Conservation (phyloP, 345 rosid genomes). For the Syzygium jambos region DNA sequence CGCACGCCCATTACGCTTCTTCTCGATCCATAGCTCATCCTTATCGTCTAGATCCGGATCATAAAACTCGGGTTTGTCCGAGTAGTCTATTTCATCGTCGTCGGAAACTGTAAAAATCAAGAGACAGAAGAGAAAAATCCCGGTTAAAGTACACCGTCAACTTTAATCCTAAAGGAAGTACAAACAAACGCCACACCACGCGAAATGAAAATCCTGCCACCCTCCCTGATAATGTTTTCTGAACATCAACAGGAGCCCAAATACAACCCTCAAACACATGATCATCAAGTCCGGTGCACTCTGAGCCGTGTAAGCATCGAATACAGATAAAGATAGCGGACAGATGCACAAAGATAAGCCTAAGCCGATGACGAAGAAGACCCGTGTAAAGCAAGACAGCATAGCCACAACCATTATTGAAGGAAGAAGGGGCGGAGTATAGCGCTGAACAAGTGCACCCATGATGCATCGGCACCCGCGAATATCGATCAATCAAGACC, state of each 20-base stretch:
- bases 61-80: constrained; percentile 57
- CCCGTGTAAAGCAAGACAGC: background rate
- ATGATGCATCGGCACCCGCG: background rate
- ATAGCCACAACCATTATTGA: background rate
- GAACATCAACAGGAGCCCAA: background rate
- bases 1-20: constrained; percentile 36
- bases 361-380: background rate
- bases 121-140: background rate
- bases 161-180: background rate
- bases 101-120: constrained; percentile 45
- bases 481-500: background rate
- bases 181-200: background rate
- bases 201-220: background rate
- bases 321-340: background rate
- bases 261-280: background rate
- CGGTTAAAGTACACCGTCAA: background rate
- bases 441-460: background rate
- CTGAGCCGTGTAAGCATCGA: background rate
- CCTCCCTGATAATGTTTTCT: background rate
- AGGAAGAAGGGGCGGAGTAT: no score
- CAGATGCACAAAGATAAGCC: background rate
- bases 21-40: constrained; percentile 58
- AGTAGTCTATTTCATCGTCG: constrained; percentile 73
- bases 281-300: background rate
- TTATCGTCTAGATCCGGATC: constrained; percentile 61